These are phyloP conservation scores for Aphanoascus verrucosus DNA, from an alignment of 2,329 filamentous ascomycete species.

Conservation along the genomic window DNA sequence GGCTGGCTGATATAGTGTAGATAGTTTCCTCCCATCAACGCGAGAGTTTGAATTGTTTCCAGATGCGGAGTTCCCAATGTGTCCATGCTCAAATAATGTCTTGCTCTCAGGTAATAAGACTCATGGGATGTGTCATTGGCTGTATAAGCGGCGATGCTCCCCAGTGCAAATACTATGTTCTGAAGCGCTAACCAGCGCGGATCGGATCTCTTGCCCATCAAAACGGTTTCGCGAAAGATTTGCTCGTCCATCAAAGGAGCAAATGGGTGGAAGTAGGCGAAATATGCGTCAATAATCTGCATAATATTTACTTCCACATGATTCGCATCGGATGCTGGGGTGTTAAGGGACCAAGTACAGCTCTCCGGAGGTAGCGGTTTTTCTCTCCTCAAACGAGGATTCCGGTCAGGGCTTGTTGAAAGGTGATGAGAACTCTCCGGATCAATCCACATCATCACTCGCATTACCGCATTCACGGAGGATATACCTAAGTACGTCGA, in stretches of 20 bases:
- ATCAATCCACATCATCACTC: slow-evolving; percentile 54
- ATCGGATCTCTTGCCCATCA: slow-evolving; percentile 53
- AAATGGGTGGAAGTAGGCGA: slow-evolving; percentile 60
- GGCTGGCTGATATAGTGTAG: slow-evolving; percentile 68
- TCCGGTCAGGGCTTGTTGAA: slow-evolving; percentile 33
- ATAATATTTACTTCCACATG: slow-evolving; percentile 48
- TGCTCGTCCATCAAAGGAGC: slow-evolving; percentile 64
- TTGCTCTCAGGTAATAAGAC: slow-evolving; percentile 58
- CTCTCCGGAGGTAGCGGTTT: slow-evolving; percentile 34
- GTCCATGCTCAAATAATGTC: slow-evolving; percentile 56
- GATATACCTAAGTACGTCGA: slow-evolving; percentile 62
- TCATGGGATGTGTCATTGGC: slow-evolving; percentile 54
- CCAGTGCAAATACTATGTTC: slow-evolving; percentile 68
- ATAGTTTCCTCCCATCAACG: slow-evolving; percentile 63
- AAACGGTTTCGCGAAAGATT: slow-evolving; percentile 55
- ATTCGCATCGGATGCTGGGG: slow-evolving; percentile 19
- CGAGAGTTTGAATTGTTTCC: slow-evolving; percentile 62
- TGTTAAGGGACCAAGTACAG: not conserved
- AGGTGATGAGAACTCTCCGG: slow-evolving; percentile 42
- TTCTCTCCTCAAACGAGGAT: slow-evolving; percentile 26
- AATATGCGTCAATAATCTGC: slow-evolving; percentile 63
- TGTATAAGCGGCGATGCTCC: slow-evolving; percentile 58
- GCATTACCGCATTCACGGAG: slow-evolving; percentile 62
- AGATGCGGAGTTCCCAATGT: slow-evolving; percentile 59
- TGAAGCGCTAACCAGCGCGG: slow-evolving; percentile 60